Evolutionary conservation across 139 green algal genomes (phyloP), one percentile per base, ranked within the genome.

Genomic region (Picochlorum sp.): DNA sequence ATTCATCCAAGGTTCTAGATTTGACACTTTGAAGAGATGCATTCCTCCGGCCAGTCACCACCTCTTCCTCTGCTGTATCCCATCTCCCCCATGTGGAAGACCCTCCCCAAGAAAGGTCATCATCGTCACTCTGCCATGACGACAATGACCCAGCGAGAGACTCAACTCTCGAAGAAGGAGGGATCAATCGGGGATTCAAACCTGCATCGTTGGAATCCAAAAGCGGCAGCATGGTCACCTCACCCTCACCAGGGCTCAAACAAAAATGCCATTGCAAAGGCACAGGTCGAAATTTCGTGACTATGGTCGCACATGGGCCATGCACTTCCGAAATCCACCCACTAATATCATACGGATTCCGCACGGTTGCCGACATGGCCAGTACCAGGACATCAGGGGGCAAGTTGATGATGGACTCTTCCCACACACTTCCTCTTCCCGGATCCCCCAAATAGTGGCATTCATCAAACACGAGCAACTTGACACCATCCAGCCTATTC

Each of bases 381-480:
- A 97, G 74, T 60, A 98, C 73, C 76, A 86, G 82, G 38, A 97
- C 88, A 68, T 90, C 76, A 10, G 68, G 57, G 0, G 89, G 92
- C 79, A 86, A 91, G 76, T 95, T 95, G 78, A 98, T 97, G 75
- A 98, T 92, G 49, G 38, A 88, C 83, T 98, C 93, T 82, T 98
- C 93, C 93, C 93, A 98, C 69, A 96, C 90, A 16, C 58, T 92
- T 44, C 93, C 92, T 4, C 92, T 64, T 15, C 72, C 49, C 1
- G 79, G 77, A 80, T 96, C 85, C 0, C 79, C 78, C 58, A 96
- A 67, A 63, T 95, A 95, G 73, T 91, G 86, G 59, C 92, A 91
- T 80, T 98, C 93, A 67, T 98, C 93, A 61, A 98, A 70, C 14
- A 98, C 90, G 4, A 98, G 66, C 18, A 94, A 72, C 0, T 79